These are phyloP conservation scores for Acmispon strigosus DNA, from an alignment of 306 rosid genomes.

Conservation along the genomic window DNA sequence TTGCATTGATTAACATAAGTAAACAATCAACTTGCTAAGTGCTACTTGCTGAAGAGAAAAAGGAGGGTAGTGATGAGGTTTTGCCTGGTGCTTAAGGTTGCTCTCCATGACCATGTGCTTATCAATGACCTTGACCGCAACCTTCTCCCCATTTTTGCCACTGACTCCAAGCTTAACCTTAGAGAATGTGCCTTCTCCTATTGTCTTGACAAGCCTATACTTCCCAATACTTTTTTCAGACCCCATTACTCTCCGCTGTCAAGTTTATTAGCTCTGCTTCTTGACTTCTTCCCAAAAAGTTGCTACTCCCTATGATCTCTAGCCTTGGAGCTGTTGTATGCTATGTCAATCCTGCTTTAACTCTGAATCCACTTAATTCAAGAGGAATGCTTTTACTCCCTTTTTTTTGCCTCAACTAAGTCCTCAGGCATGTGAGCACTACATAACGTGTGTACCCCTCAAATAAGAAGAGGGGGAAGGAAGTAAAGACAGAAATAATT, in stretches of 20 bases:
- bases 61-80: not conserved
- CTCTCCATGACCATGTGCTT: slow-evolving; percentile 58
- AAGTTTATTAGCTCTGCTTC: not conserved
- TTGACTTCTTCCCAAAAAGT: not conserved
- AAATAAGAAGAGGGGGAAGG: no score
- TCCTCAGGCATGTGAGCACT: no score
- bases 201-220: slow-evolving; percentile 52
- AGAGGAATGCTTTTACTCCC: not conserved
- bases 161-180: slow-evolving; percentile 64
- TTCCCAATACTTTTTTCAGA: slow-evolving; percentile 42
- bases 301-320: not conserved
- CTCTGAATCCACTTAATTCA: not conserved
- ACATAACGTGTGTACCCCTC: no score
- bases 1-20: not conserved
- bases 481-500: no score
- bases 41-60: not conserved
- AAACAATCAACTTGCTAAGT: not conserved
- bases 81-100: slow-evolving; percentile 63
- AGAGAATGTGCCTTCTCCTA: slow-evolving; percentile 80
- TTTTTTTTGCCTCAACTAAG: not conserved
- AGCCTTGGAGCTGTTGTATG: not conserved
- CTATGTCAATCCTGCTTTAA: not conserved
- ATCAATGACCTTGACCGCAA: slow-evolving; percentile 70
- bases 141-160: slow-evolving; percentile 37
- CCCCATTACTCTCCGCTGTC: slow-evolving; percentile 34